Evolutionary conservation across 179 eudicot genomes (phyloP).

Genomic region (Spergularia azorica): DNA sequence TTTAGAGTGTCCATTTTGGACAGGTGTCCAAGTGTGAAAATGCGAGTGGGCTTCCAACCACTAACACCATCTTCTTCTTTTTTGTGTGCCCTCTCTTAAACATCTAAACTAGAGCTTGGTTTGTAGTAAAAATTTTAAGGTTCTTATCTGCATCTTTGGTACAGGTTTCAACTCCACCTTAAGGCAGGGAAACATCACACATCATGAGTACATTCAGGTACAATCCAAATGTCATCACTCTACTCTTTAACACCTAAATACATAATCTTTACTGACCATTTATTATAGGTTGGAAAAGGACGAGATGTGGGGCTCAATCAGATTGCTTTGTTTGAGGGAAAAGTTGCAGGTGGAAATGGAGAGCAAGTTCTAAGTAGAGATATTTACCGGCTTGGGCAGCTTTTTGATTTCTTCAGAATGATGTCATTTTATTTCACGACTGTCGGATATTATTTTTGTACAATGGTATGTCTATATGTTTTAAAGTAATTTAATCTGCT

Average conservation of each 20-base stretch:
- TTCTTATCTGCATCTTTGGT: conserved; percentile 1
- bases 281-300: conserved; percentile 92
- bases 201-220: conserved; percentile 99
- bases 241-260: not conserved
- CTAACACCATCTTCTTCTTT: no score
- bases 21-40: no score
- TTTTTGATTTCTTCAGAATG: conserved; percentile 96
- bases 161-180: conserved; percentile 95
- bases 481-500: not conserved
- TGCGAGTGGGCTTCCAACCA: no score
- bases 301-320: conserved; percentile 99
- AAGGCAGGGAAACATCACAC: conserved; percentile 97
- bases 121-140: not conserved
- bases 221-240: not conserved
- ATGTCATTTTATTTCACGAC: conserved; percentile 95
- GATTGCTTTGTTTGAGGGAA: conserved; percentile 98
- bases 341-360: conserved; percentile 99
- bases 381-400: conserved; percentile 96
- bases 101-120: not conserved
- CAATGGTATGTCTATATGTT: conserved; percentile 66
- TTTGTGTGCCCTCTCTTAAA: not conserved
- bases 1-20: no score
- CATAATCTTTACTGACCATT: conserved; percentile 14
- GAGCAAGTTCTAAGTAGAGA: conserved; percentile 99
- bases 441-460: conserved; percentile 95